phyloP scores from a whole-genome alignment of 371 early-diverging fungal species.

The Zopfochytrium polystomum region DNA sequence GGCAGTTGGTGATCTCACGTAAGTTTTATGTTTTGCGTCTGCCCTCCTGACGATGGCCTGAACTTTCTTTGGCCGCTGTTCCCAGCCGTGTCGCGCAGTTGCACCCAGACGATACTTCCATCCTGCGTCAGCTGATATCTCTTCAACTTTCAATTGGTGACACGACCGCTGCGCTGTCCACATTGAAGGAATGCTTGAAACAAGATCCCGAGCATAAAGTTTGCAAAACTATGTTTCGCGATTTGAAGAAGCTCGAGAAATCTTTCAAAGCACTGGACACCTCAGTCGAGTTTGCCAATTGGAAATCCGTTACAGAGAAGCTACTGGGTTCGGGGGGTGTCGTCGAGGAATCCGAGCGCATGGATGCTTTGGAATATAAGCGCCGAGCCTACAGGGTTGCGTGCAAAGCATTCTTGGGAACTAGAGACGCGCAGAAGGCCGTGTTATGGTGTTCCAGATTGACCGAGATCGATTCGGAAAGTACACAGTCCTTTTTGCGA shows the following conservation, averaged over 20 bases:
- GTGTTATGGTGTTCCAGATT: conserved; percentile 46
- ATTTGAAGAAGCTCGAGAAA: conserved; percentile 77
- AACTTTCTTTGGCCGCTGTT: conserved; percentile 2
- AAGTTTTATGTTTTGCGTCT: conserved; percentile 8
- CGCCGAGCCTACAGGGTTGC: conserved; percentile 24
- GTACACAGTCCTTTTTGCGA: conserved; percentile 67
- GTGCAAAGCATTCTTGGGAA: conserved; percentile 36
- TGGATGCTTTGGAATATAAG: conserved; percentile 27
- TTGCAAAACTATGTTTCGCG: conserved; percentile 72
- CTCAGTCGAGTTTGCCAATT: conserved; percentile 56
- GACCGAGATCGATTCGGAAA: conserved; percentile 54
- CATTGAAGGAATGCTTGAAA: conserved; percentile 79
- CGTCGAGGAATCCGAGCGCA: conserved; percentile 49
- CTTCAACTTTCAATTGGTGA: conserved; percentile 73
- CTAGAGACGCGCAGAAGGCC: conserved; percentile 36
- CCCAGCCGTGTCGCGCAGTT: conserved; percentile 66
- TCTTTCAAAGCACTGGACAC: conserved; percentile 58
- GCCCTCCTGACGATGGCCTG: not conserved
- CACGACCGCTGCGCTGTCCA: conserved; percentile 62
- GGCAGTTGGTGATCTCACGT: conserved; percentile 77
- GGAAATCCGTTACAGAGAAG: conserved; percentile 64
- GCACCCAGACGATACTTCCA: conserved; percentile 60
- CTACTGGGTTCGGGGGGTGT: conserved; percentile 58
- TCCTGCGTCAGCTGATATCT: conserved; percentile 63
- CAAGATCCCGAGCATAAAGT: conserved; percentile 86